Evolutionary conservation across 768 basidiomycete species (phyloP), one percentile per base, ranked within the genome.

Genomic region (Sarcodon sp.): DNA sequence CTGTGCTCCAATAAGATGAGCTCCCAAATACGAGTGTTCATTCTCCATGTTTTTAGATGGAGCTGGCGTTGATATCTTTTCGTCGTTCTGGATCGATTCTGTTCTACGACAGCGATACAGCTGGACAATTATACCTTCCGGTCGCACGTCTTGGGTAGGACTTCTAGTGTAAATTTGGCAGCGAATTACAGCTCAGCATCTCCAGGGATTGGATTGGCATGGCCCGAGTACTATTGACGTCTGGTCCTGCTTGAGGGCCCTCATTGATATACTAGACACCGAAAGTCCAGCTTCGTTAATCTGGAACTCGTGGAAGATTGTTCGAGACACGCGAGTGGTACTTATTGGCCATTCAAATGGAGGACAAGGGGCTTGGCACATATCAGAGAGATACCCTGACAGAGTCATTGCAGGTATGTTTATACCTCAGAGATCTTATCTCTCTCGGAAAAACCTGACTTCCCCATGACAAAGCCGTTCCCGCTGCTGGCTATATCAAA

Each of bases 341-440:
- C 57, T 91, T n/a, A 67, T 91, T 33, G 91, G 92, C 0, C 91
- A 96, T 59, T 93, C 90, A 3, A 96, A 96, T 60, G 91, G 91
- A 31, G 91, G 90, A 10, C 92, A 93, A 62, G 91, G 91, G 0
- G 70, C 81, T 2, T 91, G 88, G 86, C 81, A 89, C 60, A 57
- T 85, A 13, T 79, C 84, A 11, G 73, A 80, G 27, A 69, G 84
- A 52, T 85, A 76, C 61, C 90, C 92, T 1, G 89, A 93, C 59
- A 70, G 73, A 47, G 76, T 85, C 9, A 54, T 80, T 7, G 82
- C 74, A 46, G 77, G 82, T 81, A 51, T 45, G 64, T 55, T 55
- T 7, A 37, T 51, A 1, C 27, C n/a, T n/a, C 46, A 18, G 31
- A 8, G 45, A 3, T 18, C 16, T 7, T 12, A 33, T 33, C 18